These are phyloP conservation scores for Nicotiana benthamiana DNA, from an alignment of 257 asterid species.

Conservation along the genomic window DNA sequence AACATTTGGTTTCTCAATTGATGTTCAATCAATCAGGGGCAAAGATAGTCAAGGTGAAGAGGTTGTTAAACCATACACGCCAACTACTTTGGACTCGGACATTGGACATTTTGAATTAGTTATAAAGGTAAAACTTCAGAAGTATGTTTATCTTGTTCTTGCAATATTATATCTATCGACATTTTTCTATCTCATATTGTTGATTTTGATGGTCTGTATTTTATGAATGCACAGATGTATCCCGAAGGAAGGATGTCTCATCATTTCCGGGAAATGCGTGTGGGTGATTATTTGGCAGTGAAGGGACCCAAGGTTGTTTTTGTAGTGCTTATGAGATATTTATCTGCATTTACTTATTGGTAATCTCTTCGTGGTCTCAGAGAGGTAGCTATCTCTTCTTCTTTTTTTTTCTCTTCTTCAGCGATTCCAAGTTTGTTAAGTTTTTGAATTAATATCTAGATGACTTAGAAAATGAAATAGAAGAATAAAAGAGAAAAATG, in stretches of 20 bases:
- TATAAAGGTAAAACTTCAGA: constrained; percentile 54
- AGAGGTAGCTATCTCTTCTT: background rate
- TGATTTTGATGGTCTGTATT: constrained; percentile 8
- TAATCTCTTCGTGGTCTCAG: background rate
- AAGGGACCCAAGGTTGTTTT: constrained; percentile 91
- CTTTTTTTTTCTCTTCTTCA: background rate
- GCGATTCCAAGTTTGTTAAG: background rate
- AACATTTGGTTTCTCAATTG: background rate
- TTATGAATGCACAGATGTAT: constrained; percentile 59
- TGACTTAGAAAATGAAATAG: background rate
- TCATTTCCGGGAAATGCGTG: constrained; percentile 89
- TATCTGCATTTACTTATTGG: background rate
- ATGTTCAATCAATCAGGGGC: constrained; percentile 52
- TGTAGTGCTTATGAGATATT: background rate
- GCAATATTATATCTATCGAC: background rate
- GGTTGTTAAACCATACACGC: constrained; percentile 93
- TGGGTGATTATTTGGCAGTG: constrained; percentile 77
- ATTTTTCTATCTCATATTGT: constrained; percentile 7
- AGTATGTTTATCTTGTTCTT: background rate
- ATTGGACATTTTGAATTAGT: constrained; percentile 88
- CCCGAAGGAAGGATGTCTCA: constrained; percentile 99
- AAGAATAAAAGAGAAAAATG: background rate
- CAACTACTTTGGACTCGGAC: constrained; percentile 96
- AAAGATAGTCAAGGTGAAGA: constrained; percentile 95
- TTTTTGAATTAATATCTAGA: background rate